phyloP scores from a whole-genome alignment of 352 stramenopile genomes.

The Globisporangium canariense region DNA sequence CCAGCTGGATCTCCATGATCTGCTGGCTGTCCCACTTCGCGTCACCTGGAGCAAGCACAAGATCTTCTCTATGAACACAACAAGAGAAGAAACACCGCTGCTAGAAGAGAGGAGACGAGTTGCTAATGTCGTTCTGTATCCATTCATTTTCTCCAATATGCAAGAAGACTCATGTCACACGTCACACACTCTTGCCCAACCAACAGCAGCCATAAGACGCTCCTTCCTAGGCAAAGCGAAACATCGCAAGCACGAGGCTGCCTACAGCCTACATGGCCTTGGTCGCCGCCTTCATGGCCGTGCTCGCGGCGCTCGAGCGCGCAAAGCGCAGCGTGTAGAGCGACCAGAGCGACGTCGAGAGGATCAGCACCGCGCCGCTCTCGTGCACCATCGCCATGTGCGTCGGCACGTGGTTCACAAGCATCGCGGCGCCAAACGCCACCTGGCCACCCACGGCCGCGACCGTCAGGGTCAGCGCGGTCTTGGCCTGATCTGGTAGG shows the following conservation, averaged over 20 bases:
- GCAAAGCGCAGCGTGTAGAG: constrained; percentile 65
- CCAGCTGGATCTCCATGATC: too few relatives aligned
- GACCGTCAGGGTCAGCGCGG: constrained; percentile 50
- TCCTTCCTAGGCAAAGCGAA: too few relatives aligned
- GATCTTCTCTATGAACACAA: too few relatives aligned
- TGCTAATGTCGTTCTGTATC: too few relatives aligned
- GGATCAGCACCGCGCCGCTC: constrained; percentile 43
- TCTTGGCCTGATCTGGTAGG: constrained; percentile 57
- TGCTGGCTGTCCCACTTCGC: too few relatives aligned
- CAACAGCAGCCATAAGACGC: too few relatives aligned
- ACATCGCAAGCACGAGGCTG: neutral
- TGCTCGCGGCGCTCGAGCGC: constrained; percentile 33
- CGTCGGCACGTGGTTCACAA: constrained; percentile 95
- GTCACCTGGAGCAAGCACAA: too few relatives aligned
- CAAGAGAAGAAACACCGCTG: too few relatives aligned
- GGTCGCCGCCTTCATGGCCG: constrained; percentile 18
- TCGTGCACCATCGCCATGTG: constrained; percentile 93
- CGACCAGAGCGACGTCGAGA: constrained; percentile 65
- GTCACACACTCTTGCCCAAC: too few relatives aligned
- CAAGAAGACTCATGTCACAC: too few relatives aligned
- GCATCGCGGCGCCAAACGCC: constrained; percentile 90
- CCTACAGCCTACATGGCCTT: constrained; percentile 11
- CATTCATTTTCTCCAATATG: too few relatives aligned
- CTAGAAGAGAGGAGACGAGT: too few relatives aligned
- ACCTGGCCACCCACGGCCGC: constrained; percentile 63